Evolutionary conservation across 2,329 filamentous ascomycete genomes (phyloP).

Genomic region (Aspergillus awamori): DNA sequence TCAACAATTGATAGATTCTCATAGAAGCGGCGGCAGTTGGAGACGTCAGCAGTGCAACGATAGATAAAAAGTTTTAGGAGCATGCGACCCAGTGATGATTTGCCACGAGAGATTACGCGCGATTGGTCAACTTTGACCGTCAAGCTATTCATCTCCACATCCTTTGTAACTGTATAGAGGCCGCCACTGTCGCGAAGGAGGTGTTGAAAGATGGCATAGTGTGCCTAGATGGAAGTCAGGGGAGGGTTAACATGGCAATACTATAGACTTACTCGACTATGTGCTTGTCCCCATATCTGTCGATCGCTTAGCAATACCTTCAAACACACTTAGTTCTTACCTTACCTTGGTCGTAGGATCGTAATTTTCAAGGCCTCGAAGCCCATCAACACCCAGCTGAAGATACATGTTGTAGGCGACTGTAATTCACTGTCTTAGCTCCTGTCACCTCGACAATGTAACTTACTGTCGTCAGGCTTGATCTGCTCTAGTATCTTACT

Average conservation of each 20-base stretch:
- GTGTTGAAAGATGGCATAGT: constrained; percentile 64
- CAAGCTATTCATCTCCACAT: constrained; percentile 36
- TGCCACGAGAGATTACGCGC: constrained; percentile 46
- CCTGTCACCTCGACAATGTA: constrained; percentile 14
- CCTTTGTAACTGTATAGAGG: constrained; percentile 55
- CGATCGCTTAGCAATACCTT: background rate
- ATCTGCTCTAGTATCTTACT: constrained; percentile 6
- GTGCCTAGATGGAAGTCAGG: constrained; percentile 47
- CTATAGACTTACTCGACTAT: constrained; percentile 16
- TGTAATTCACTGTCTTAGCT: constrained; percentile 15
- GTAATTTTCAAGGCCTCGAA: constrained; percentile 45
- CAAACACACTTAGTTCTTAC: background rate
- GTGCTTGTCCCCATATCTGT: constrained; percentile 23
- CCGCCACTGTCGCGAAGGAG: constrained; percentile 58
- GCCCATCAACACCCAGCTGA: constrained; percentile 47
- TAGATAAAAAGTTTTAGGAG: constrained; percentile 63
- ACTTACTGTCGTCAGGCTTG: constrained; percentile 19
- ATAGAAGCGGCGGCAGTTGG: constrained; percentile 58
- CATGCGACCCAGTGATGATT: constrained; percentile 61
- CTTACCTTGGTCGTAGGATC: constrained; percentile 46
- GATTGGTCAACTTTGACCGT: constrained; percentile 12
- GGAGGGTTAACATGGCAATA: background rate
- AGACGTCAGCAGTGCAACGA: constrained; percentile 63
- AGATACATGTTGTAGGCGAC: constrained; percentile 48
- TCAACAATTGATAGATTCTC: constrained; percentile 61